A percentile compares a stretch with the other conserved stretches of the same genome.
Evolutionary conservation across 768 basidiomycete genomes (phyloP).

Genomic region (Collybia mongolica): DNA sequence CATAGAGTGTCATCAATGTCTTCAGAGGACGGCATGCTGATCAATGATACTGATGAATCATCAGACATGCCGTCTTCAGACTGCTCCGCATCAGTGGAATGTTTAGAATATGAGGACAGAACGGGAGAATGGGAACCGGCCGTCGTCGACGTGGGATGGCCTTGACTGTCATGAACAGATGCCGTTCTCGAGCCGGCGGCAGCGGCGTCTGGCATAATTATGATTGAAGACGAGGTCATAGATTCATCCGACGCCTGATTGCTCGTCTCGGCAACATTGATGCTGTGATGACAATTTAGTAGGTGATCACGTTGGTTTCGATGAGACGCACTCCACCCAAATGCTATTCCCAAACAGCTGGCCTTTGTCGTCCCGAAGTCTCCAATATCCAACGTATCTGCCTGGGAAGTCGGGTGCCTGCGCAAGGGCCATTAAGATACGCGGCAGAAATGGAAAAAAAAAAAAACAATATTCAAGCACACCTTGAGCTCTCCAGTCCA

Average conservation of each 20-base stretch:
- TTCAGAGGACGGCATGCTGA: slow-evolving; percentile 60
- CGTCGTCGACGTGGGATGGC: background rate
- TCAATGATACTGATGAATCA: slow-evolving; percentile 52
- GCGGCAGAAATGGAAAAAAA: too few species aligned
- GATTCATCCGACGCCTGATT: slow-evolving; percentile 41
- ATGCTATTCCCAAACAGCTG: slow-evolving; percentile 70
- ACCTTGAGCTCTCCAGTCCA: slow-evolving; percentile 78
- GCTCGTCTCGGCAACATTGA: slow-evolving; percentile 61
- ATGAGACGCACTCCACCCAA: slow-evolving; percentile 70
- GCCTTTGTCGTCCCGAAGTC: slow-evolving; percentile 56
- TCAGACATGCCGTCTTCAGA: slow-evolving; percentile 41
- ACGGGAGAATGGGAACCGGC: background rate
- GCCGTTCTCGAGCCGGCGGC: slow-evolving; percentile 19
- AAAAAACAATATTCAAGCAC: slow-evolving; percentile 10
- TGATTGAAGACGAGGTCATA: slow-evolving; percentile 65
- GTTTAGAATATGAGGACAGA: too few species aligned
- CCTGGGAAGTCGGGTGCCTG: slow-evolving; percentile 76
- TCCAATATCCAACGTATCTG: slow-evolving; percentile 77
- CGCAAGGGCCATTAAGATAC: background rate
- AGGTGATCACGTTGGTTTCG: slow-evolving; percentile 3
- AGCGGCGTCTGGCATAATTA: slow-evolving; percentile 59
- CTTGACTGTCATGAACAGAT: slow-evolving; percentile 7
- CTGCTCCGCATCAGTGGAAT: slow-evolving; percentile 1
- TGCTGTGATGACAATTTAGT: slow-evolving; percentile 34
- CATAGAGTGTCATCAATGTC: slow-evolving; percentile 55